A percentile compares a stretch with the other conserved stretches of the same genome.
Conservation (phyloP, 768 basidiomycete genomes). For the Lactarius trivialis region DNA sequence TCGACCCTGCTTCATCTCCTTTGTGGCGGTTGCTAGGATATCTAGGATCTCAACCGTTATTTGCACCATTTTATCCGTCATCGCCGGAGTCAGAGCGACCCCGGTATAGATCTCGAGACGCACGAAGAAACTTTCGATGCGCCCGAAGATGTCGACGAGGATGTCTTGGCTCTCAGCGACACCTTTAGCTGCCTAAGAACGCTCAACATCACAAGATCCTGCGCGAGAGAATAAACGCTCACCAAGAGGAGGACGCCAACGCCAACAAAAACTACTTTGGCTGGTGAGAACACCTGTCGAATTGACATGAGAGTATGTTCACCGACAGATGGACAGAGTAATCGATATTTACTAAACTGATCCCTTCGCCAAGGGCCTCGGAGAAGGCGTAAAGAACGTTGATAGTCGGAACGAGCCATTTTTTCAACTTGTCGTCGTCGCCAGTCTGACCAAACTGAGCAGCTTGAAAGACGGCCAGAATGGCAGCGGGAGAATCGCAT, state of each 20-base stretch:
- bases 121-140: background rate
- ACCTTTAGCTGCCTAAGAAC: background rate
- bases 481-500: background rate
- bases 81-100: background rate
- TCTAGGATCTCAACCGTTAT: background rate
- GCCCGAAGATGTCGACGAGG: background rate
- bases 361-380: background rate
- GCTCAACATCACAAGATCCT: background rate
- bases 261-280: background rate
- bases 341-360: background rate
- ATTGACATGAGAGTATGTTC: background rate
- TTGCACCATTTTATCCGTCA: background rate
- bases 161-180: background rate
- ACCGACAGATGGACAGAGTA: background rate
- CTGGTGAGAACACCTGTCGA: background rate
- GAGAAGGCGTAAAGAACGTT: background rate
- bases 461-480: background rate
- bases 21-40: background rate
- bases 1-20: background rate
- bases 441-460: background rate
- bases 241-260: background rate
- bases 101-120: background rate
- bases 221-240: background rate
- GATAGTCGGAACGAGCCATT: background rate
- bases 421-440: background rate